Conservation (phyloP, 192 early-diverging fungal genomes). For the Entomortierella parvispora region DNA sequence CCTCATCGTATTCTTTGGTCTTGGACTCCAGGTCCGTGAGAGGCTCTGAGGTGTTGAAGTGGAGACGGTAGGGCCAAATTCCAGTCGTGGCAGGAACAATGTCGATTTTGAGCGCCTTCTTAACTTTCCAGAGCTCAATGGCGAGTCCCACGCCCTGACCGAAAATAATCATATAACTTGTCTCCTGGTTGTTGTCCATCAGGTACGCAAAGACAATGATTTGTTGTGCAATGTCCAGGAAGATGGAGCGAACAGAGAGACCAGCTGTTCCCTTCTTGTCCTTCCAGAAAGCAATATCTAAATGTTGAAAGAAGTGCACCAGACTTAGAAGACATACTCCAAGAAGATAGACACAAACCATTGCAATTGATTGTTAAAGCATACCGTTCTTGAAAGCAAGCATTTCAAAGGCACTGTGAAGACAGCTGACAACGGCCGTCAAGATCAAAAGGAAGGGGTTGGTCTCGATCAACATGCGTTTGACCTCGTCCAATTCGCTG, state of each 20-base stretch:
- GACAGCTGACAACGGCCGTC: constrained; percentile 79
- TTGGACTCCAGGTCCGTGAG: constrained; percentile 62
- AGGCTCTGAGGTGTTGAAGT: constrained; percentile 49
- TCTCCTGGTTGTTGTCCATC: constrained; percentile 84
- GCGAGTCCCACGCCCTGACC: constrained; percentile 82
- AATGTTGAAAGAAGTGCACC: not conserved
- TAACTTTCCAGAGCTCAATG: constrained; percentile 93
- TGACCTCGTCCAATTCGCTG: constrained; percentile 80
- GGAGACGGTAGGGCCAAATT: constrained; percentile 26
- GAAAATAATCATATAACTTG: constrained; percentile 86
- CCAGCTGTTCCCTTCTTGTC: constrained; percentile 84
- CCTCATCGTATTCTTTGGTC: constrained; percentile 72
- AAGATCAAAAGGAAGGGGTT: constrained; percentile 83
- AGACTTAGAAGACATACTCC: not conserved
- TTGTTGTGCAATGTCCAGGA: constrained; percentile 85
- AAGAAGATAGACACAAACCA: too few relatives aligned
- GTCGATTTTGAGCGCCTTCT: constrained; percentile 83
- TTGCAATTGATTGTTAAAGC: not conserved
- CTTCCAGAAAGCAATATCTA: constrained; percentile 92
- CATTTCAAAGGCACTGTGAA: constrained; percentile 91
- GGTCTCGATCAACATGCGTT: constrained; percentile 91
- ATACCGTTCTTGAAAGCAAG: constrained; percentile 93
- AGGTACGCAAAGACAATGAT: constrained; percentile 90
- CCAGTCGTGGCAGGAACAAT: constrained; percentile 38
- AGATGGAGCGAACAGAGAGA: constrained; percentile 82